Evolutionary conservation across 371 early-diverging fungal genomes (phyloP).

Genomic region (Rhizopus sp.): DNA sequence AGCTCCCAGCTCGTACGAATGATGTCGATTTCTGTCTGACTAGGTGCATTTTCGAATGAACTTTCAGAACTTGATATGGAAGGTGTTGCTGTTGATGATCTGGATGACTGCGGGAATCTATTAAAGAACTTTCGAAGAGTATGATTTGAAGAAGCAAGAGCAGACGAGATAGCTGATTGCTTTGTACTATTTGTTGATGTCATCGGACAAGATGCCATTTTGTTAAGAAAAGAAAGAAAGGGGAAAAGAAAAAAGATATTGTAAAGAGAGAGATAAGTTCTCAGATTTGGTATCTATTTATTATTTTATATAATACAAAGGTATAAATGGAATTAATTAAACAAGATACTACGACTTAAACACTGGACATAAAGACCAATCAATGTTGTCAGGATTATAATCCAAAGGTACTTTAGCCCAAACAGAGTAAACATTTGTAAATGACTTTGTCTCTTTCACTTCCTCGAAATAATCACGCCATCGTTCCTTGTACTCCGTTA

Average conservation of each 20-base stretch:
- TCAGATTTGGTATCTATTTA: too few species aligned
- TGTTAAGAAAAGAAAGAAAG: constrained; percentile 2
- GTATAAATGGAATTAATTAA: not conserved
- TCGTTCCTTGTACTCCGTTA: constrained; percentile 8
- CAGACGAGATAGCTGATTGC: not conserved
- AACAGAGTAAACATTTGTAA: constrained; percentile 30
- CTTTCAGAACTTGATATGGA: constrained; percentile 3
- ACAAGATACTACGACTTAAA: constrained; percentile 7
- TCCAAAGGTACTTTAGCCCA: constrained; percentile 32
- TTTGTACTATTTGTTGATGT: not conserved
- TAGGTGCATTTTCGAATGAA: constrained; percentile 18
- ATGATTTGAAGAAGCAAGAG: not conserved
- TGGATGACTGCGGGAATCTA: constrained; percentile 6
- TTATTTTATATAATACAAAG: too few species aligned
- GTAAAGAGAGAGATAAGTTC: too few species aligned
- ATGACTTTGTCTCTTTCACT: constrained; percentile 19
- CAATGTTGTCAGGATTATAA: not conserved
- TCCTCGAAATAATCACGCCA: constrained; percentile 25
- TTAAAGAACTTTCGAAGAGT: constrained; percentile 13
- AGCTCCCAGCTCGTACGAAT: constrained; percentile 43
- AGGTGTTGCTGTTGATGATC: not conserved
- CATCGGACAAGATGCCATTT: not conserved
- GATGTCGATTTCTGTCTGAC: constrained; percentile 36
- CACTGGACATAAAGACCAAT: constrained; percentile 21
- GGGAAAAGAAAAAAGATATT: not conserved